These are phyloP conservation scores for Ramularia endophylla DNA, from an alignment of 2,329 filamentous ascomycete species.

Conservation along the genomic window DNA sequence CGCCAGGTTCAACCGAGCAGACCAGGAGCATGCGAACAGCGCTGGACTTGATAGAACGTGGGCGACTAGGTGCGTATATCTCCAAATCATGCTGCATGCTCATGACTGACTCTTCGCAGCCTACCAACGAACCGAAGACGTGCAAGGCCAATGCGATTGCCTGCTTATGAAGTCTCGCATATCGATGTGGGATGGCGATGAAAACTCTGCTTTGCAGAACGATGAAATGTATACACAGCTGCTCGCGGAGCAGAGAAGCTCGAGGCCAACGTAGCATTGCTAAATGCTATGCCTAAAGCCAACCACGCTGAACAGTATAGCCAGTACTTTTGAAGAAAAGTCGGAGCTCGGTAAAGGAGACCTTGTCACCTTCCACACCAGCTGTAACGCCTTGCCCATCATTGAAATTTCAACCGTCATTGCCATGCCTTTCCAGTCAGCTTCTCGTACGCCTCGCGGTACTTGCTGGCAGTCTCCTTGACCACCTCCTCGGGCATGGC, in stretches of 20 bases:
- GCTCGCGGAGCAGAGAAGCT: neutral
- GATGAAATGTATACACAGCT: conserved; percentile 22
- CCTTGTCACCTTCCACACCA: too few relatives aligned
- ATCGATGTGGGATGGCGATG: conserved; percentile 63
- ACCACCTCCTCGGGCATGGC: conserved; percentile 67
- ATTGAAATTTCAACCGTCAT: neutral
- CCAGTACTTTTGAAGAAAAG: too few relatives aligned
- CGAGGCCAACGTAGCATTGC: too few relatives aligned
- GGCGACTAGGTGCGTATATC: conserved; percentile 28
- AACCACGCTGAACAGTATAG: too few relatives aligned
- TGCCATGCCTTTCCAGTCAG: conserved; percentile 34
- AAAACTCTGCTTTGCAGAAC: conserved; percentile 14
- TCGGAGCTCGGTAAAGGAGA: too few relatives aligned
- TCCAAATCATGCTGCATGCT: neutral
- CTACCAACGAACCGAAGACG: conserved; percentile 62
- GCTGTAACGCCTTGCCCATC: too few relatives aligned
- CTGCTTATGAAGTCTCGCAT: conserved; percentile 77
- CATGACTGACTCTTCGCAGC: conserved; percentile 31
- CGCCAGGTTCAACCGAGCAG: conserved; percentile 23
- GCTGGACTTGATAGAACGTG: conserved; percentile 25
- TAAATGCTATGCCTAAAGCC: too few relatives aligned
- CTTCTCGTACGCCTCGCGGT: conserved; percentile 67
- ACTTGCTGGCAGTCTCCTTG: conserved; percentile 62
- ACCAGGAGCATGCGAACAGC: conserved; percentile 22
- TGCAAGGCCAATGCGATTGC: conserved; percentile 67